Evolutionary conservation across 768 basidiomycete genomes (phyloP).

Genomic region (Suillus brevipes): DNA sequence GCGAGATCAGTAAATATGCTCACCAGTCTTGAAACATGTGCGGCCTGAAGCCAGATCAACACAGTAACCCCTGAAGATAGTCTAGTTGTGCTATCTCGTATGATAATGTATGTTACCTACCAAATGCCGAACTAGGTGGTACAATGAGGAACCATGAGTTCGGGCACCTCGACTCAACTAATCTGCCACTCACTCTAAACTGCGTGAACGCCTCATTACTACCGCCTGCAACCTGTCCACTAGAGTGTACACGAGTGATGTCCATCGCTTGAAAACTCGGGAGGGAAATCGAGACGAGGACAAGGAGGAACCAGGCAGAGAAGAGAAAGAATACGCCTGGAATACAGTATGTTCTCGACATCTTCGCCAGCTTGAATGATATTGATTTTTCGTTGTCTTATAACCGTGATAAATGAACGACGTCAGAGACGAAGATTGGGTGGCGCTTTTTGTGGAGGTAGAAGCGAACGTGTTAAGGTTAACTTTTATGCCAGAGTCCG

Average conservation of each 20-base stretch:
- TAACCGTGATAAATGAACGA: background rate
- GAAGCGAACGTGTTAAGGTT: background rate
- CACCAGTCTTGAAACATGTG: slow-evolving; percentile 52
- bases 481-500: background rate
- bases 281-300: slow-evolving; percentile 70
- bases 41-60: slow-evolving; percentile 38
- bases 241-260: slow-evolving; percentile 59
- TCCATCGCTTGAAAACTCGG: slow-evolving; percentile 70
- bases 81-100: slow-evolving; percentile 12
- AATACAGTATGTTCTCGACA: slow-evolving; percentile 57
- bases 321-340: slow-evolving; percentile 59
- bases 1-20: slow-evolving; percentile 7
- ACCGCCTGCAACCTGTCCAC: slow-evolving; percentile 25
- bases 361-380: slow-evolving; percentile 21
- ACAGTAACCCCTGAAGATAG: slow-evolving; percentile 57
- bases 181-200: slow-evolving; percentile 50
- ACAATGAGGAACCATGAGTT: slow-evolving; percentile 10
- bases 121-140: slow-evolving; percentile 65
- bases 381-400: background rate
- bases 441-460: background rate
- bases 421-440: background rate
- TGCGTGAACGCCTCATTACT: slow-evolving; percentile 37
- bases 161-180: slow-evolving; percentile 1
- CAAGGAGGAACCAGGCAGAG: slow-evolving; percentile 61
- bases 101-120: slow-evolving; percentile 49